Evolutionary conservation across 2,329 filamentous ascomycete genomes (phyloP).

Genomic region (Fusarium chaquense): DNA sequence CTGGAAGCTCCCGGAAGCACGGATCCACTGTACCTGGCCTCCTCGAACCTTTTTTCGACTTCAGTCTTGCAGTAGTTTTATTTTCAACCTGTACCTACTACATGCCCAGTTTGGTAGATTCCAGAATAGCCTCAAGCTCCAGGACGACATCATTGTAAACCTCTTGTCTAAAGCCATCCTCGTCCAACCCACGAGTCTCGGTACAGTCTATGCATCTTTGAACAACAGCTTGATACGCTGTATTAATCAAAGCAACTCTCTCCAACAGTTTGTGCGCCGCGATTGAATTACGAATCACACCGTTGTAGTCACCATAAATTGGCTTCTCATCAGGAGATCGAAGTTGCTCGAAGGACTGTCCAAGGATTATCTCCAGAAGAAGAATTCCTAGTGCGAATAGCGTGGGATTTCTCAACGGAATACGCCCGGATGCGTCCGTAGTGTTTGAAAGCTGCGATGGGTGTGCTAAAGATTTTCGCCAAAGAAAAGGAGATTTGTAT

Average conservation of each 20-base stretch:
- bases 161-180: conserved; percentile 16
- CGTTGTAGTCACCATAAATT: not conserved
- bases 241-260: conserved; percentile 11
- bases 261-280: conserved; percentile 10
- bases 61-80: not conserved
- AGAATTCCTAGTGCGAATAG: conserved; percentile 26
- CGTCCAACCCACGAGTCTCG: conserved; percentile 11
- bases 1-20: not conserved
- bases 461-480: too few species aligned
- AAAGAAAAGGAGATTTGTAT: conserved; percentile 13
- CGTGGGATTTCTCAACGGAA: conserved; percentile 4
- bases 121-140: conserved; percentile 21
- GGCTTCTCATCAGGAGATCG: not conserved
- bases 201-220: conserved; percentile 27
- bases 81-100: not conserved
- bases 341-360: conserved; percentile 5
- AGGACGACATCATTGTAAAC: conserved; percentile 23
- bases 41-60: not conserved
- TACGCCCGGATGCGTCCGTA: accelerated
- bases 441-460: too few species aligned
- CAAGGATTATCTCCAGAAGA: conserved; percentile 28
- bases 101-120: conserved; percentile 18
- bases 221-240: conserved; percentile 12
- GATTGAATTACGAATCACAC: not conserved
- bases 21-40: not conserved